Base-by-base conservation (phyloP, 2,329 filamentous ascomycete species). In the Didymella segeticola region DNA sequence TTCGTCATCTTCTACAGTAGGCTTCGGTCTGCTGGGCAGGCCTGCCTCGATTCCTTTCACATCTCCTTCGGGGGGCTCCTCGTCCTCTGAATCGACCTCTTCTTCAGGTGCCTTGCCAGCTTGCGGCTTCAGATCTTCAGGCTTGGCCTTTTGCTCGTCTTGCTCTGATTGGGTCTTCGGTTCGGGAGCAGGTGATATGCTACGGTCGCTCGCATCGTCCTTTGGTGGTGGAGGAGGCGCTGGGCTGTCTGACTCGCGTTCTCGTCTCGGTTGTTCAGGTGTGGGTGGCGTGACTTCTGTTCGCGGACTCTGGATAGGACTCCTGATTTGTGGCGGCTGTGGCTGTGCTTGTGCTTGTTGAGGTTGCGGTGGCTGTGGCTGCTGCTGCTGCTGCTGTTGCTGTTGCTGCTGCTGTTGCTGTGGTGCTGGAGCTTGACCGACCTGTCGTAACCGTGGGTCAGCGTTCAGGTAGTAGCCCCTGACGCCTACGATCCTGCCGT, bases 401-500 rank as follows among this genome's bases (percentile, higher is more conserved):
- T 51, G 54, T 34, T 58, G 57, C 27, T 51, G 45, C 33, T 60
- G 63, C 53, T 72, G 56, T 11, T 47, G 59, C 47, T 63, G 58
- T 34, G 71, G 63, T 29, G 64, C 61, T 4, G 60, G 52, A 22
- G 73, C 72, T 12, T 77, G 75, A 4, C 79, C 79, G 26, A 82
- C 74, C 51, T 83, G 82, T 49, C 86, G 77, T 62, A 86, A 74
- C 66, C 85, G 84, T 15, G 86, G 85, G 70, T 90, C 88, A 2
- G 93, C 95, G 71, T 97, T 93, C 26, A 99, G 83, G 75, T 99
- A 99, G 77, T 97, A 99, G 64, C 93, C 93, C 65, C 95, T 88
- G 25, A 98, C 95, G 43, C 93, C 92, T 3, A 98, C 88, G 59
- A 99, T 96, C 55, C 92, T 86, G 37, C 93, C 93, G 74, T 91